Evolutionary conservation across 2,329 filamentous ascomycete species (phyloP), one percentile per base, ranked within the genome.

Genomic region (Sporothrix globosa): DNA sequence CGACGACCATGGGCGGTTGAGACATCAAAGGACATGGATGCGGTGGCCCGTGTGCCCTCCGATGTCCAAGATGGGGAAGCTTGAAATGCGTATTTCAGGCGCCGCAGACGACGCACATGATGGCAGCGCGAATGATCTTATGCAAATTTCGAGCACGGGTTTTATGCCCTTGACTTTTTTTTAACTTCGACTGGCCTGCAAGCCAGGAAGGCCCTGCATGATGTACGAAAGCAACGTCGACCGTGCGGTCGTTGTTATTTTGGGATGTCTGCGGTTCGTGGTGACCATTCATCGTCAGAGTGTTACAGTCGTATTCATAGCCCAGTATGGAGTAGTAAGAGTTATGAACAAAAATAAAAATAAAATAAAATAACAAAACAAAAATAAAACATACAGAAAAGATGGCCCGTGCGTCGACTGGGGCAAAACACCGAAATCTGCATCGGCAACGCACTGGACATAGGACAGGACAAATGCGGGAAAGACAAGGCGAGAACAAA

Each of bases 391-490:
- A 30, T 11, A 46, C 21, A 68, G 21, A 3, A 68, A 58, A 21
- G 63, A 68, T 68, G 67, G 67, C 67, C 67, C 52, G 67, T 68
- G 67, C 67, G 17, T 58, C 53, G 67, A 41, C 48, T 68, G 67
- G 50, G 24, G 67, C 39, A 60, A 68, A 68, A 34, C 52, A 68
- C 67, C 67, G 67, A 68, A 60, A 60, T 60, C 53, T 56, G 53
- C 67, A 68, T 60, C 67, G 52, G 67, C 41, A 60, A 48, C 52
- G 41, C 67, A 68, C 21, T 30, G 52, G 24, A 52, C 63, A 66
- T 17, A 27, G 30, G 48, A 54, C 48, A 21, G 19, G 48, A 19
- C 27, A 52, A 17, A 44, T 21, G 39, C 34, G 34, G 34, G 56
- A 44, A 44, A 14, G 56, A 24, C 56, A 44, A 24, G n/a, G 39